These are phyloP conservation scores for Calonectria leucothoes DNA, from an alignment of 2,329 filamentous ascomycete species.

Conservation along the genomic window DNA sequence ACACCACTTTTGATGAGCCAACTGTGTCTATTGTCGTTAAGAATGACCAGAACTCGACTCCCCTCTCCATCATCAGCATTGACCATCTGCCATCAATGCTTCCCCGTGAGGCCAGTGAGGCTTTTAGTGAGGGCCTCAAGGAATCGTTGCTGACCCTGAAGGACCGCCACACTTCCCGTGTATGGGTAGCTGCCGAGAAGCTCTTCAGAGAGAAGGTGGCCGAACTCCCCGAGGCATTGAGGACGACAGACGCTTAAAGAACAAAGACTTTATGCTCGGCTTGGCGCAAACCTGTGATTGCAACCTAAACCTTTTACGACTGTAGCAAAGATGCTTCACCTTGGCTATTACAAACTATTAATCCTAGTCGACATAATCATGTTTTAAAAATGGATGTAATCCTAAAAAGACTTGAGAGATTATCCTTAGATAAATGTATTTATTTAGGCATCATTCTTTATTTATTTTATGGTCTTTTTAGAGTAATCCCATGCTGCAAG, in stretches of 20 bases:
- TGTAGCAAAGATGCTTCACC: too few species aligned
- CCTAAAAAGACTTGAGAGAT: too few species aligned
- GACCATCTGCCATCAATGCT: neutral
- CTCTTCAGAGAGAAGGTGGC: constrained; percentile 84
- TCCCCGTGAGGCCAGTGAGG: neutral
- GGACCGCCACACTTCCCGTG: constrained; percentile 75
- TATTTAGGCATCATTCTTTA: too few species aligned
- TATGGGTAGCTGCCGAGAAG: constrained; percentile 89
- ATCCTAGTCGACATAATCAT: too few species aligned
- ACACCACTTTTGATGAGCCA: constrained; percentile 90
- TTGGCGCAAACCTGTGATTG: too few species aligned
- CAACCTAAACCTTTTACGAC: too few species aligned
- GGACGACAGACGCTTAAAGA: constrained; percentile 37
- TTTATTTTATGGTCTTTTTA: too few species aligned
- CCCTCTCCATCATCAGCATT: neutral
- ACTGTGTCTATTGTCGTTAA: constrained; percentile 66
- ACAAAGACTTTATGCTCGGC: too few species aligned
- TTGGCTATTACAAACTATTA: too few species aligned
- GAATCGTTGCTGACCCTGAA: constrained; percentile 68
- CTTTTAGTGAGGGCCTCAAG: neutral
- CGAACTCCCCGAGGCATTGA: constrained; percentile 36
- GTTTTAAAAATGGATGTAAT: too few species aligned
- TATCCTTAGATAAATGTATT: too few species aligned
- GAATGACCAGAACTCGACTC: neutral
- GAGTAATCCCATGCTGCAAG: too few species aligned